Conservation (phyloP, 176 grass and related monocot species). For the Eragrostis nindensis region DNA sequence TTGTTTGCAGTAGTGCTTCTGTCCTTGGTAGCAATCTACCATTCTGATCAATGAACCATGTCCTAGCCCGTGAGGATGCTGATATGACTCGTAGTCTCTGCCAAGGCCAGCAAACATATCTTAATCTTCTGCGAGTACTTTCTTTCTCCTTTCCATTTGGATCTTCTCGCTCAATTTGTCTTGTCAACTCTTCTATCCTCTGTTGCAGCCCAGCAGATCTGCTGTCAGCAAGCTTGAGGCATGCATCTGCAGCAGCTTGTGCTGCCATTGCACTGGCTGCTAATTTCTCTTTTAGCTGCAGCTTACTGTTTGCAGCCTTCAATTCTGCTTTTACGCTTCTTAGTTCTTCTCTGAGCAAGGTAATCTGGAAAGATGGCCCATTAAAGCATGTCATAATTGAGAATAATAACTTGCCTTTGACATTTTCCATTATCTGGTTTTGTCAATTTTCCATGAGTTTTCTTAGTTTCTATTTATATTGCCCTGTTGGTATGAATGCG, state of each 20-base stretch:
- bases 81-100: constrained; percentile 51
- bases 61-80: constrained; percentile 43
- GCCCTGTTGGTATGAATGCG: not conserved
- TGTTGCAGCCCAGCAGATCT: constrained; percentile 61
- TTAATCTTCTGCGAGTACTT: constrained; percentile 38
- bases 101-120: constrained; percentile 79
- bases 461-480: too few species aligned
- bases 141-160: constrained; percentile 32
- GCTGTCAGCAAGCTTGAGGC: constrained; percentile 75
- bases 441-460: not conserved
- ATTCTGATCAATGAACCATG: constrained; percentile 50
- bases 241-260: constrained; percentile 73
- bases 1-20: constrained; percentile 69
- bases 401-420: not conserved
- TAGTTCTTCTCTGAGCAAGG: constrained; percentile 63
- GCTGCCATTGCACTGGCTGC: constrained; percentile 72
- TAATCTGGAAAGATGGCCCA: constrained; percentile 43
- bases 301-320: constrained; percentile 56
- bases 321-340: constrained; percentile 52
- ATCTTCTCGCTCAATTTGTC: constrained; percentile 69
- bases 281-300: constrained; percentile 65
- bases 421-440: not conserved
- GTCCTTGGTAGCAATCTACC: constrained; percentile 59
- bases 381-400: constrained; percentile 32
- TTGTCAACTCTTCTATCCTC: constrained; percentile 78